phyloP scores from a whole-genome alignment of 305 asterid genomes.

The Coffea humblotiana region DNA sequence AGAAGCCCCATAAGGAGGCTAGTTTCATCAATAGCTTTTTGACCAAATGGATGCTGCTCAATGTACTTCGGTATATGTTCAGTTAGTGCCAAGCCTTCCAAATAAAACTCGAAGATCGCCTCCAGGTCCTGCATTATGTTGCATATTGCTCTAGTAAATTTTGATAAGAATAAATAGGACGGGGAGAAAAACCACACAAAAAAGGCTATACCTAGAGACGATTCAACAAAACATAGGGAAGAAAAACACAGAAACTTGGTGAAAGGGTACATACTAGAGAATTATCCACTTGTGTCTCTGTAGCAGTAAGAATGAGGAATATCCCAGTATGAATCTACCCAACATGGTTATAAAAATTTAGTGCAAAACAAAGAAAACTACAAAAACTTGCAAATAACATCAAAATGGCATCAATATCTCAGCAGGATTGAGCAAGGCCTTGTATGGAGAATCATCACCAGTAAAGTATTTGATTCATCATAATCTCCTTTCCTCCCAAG shows the following conservation, averaged over 20 bases:
- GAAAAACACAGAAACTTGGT: background rate
- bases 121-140: constrained; percentile 59
- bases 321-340: constrained; percentile 40
- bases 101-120: constrained; percentile 82
- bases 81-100: constrained; percentile 59
- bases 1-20: constrained; percentile 62
- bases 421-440: constrained; percentile 93
- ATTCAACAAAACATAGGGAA: background rate
- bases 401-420: constrained; percentile 19
- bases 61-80: constrained; percentile 60
- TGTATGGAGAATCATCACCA: constrained; percentile 92
- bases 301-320: constrained; percentile 36
- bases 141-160: background rate
- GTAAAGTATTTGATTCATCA: constrained; percentile 73
- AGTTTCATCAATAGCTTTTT: constrained; percentile 59
- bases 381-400: constrained; percentile 5
- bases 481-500: constrained; percentile 75
- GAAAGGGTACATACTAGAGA: constrained; percentile 31
- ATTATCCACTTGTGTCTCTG: constrained; percentile 28
- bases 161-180: background rate
- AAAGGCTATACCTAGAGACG: background rate
- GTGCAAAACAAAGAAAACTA: background rate
- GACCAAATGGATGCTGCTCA: constrained; percentile 81
- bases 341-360: background rate
- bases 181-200: background rate